Conservation (phyloP, 768 basidiomycete genomes). For the Tulasnella sp. region DNA sequence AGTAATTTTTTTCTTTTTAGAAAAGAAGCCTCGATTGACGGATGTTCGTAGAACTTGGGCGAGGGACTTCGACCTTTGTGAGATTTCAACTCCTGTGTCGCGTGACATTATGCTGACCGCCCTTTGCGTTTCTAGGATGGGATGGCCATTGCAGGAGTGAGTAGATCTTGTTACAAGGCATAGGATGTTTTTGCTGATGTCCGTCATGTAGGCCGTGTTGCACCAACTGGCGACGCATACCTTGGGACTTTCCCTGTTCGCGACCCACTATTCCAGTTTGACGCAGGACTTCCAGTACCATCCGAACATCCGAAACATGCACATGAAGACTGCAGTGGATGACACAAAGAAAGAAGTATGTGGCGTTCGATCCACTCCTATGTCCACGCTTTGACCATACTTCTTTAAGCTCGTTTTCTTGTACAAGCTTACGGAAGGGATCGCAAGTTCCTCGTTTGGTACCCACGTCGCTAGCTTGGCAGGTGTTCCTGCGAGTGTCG, state of each 20-base stretch:
- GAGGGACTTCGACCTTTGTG: conserved; percentile 91
- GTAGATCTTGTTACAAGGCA: conserved; percentile 26
- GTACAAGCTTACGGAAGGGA: conserved; percentile 83
- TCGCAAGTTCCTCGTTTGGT: conserved; percentile 80
- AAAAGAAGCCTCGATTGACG: neutral
- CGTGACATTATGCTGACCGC: conserved; percentile 12
- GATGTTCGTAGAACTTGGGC: conserved; percentile 59
- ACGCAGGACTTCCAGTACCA: conserved; percentile 91
- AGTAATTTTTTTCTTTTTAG: conserved; percentile 23
- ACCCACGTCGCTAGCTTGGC: conserved; percentile 93
- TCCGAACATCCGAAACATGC: conserved; percentile 85
- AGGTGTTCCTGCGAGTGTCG: conserved; percentile 75
- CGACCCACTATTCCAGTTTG: conserved; percentile 92
- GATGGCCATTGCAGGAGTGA: conserved; percentile 87
- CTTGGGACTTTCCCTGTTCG: conserved; percentile 85
- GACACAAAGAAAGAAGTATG: conserved; percentile 78
- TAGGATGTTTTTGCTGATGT: neutral
- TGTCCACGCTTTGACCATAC: neutral
- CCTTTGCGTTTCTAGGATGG: conserved; percentile 51
- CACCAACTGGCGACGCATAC: conserved; percentile 92
- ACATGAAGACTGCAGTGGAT: conserved; percentile 90
- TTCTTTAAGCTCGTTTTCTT: conserved; percentile 70
- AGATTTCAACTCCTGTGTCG: conserved; percentile 22
- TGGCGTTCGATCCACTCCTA: neutral
- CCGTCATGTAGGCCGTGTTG: conserved; percentile 54